These are phyloP conservation scores for Hydnum rufescens DNA, from an alignment of 768 basidiomycete genomes.

Conservation along the genomic window DNA sequence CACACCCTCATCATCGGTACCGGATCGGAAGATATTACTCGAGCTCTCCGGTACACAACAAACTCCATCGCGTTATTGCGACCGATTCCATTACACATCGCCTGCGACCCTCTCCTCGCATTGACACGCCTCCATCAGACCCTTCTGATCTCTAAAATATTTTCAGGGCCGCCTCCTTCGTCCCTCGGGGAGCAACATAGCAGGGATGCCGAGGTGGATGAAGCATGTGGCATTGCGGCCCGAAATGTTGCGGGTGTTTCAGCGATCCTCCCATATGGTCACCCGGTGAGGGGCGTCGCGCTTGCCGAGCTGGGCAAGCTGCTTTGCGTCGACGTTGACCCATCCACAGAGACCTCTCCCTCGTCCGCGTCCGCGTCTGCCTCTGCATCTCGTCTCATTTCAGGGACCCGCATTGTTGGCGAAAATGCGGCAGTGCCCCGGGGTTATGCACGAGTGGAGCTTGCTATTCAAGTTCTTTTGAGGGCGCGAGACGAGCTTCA, in stretches of 20 bases:
- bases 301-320: slow-evolving; percentile 67
- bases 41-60: slow-evolving; percentile 38
- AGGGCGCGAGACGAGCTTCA: slow-evolving; percentile 39
- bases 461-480: slow-evolving; percentile 45
- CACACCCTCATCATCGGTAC: background rate
- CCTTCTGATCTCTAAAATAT: slow-evolving; percentile 37
- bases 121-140: slow-evolving; percentile 51
- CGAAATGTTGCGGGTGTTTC: slow-evolving; percentile 34
- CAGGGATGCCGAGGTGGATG: slow-evolving; percentile 25
- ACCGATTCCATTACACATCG: slow-evolving; percentile 33
- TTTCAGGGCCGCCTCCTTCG: slow-evolving; percentile 22
- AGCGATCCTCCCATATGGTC: slow-evolving; percentile 36
- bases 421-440: slow-evolving; percentile 4
- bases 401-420: background rate
- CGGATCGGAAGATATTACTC: slow-evolving; percentile 38
- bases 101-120: slow-evolving; percentile 60
- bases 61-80: slow-evolving; percentile 46
- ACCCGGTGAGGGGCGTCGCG: slow-evolving; percentile 59
- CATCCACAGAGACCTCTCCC: slow-evolving; percentile 10
- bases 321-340: slow-evolving; percentile 44
- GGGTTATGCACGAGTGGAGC: slow-evolving; percentile 29
- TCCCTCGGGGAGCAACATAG: background rate
- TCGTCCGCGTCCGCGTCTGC: slow-evolving; percentile 6
- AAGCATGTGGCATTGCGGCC: slow-evolving; percentile 36
- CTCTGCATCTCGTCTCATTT: background rate